Base-by-base conservation (phyloP, 441 rosid genomes). In the Hypseocharis bilobata region DNA sequence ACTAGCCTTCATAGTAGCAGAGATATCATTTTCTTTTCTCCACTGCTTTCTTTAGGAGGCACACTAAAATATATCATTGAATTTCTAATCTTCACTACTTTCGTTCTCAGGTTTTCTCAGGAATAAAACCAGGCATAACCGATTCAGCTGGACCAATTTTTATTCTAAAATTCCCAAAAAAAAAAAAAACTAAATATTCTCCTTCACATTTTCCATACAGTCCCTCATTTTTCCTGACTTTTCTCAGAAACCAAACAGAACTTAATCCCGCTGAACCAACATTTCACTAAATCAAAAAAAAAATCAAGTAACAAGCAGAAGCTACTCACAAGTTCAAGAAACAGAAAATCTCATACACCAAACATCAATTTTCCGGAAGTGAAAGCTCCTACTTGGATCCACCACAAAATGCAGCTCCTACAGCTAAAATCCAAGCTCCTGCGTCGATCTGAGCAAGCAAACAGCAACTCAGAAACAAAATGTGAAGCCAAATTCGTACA, bases 331-430 rank as follows among this genome's bases (percentile, higher is more conserved):
- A 63, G 32, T 25, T 28, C 6, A 67, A 56, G 55, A 60, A 45
- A 38, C 30, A 20, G 40, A 23, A 60, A 4, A 45, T 66, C 52
- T 54, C 54, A 66, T 56, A 27, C 63, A 19, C 7, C 1, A 3
- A 22, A 40, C 64, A 47, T 52, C 14, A 4, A 40, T 29, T 45
- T 29, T 57, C 4, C 62, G 14, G n/a, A 70, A 51, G 34, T 14
- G 28, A 27, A 40, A 60, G 8, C 30, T 30, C 64, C 10, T 40
- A 27, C 63, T 62, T 45, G 74, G 81, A 82, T 73, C 82, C 51
- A 36, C 23, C 70, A 45, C 67, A 59, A 64, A 80, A 75, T 73
- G 78, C 74, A 74, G 70, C 63, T 36, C 56, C 63, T 51, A 57
- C 3, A 34, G 52, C 67, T 38, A 64, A 44, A 60, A 40, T 44